Percentiles rank a stretch among this genome's conserved stretches.
Conservation (phyloP, 2,329 filamentous ascomycete species). For the Fusarium sp. region DNA sequence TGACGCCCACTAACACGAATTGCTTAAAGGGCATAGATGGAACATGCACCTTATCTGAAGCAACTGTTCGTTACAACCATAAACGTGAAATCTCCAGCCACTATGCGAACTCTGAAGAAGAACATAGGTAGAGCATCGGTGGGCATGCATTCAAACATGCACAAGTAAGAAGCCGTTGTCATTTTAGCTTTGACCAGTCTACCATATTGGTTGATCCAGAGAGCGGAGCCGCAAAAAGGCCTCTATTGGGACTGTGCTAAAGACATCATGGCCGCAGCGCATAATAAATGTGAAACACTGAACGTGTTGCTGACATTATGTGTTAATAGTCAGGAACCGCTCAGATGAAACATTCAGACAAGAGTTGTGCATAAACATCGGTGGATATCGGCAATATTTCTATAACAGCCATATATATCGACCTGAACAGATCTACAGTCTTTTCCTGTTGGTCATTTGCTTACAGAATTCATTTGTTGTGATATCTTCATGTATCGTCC, state of each 20-base stretch:
- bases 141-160: neutral
- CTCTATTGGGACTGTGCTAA: neutral
- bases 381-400: neutral
- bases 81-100: neutral
- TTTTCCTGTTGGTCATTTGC: too few species aligned
- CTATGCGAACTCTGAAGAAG: neutral
- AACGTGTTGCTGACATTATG: slow-evolving; percentile 6
- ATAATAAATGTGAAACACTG: slow-evolving; percentile 8
- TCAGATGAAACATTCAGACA: neutral
- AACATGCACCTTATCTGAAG: neutral
- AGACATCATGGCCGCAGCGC: neutral
- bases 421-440: too few species aligned
- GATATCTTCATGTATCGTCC: too few species aligned
- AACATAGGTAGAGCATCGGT: neutral
- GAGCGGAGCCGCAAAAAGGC: neutral
- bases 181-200: neutral
- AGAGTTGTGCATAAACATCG: slow-evolving; percentile 4
- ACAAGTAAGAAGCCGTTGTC: too few species aligned
- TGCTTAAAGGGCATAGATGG: too few species aligned
- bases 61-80: neutral
- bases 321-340: slow-evolving; percentile 2
- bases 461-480: too few species aligned
- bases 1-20: too few species aligned
- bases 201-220: neutral
- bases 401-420: neutral